phyloP scores from a whole-genome alignment of 495 filamentous ascomycete species.

The Antarctomyces pellizariae region DNA sequence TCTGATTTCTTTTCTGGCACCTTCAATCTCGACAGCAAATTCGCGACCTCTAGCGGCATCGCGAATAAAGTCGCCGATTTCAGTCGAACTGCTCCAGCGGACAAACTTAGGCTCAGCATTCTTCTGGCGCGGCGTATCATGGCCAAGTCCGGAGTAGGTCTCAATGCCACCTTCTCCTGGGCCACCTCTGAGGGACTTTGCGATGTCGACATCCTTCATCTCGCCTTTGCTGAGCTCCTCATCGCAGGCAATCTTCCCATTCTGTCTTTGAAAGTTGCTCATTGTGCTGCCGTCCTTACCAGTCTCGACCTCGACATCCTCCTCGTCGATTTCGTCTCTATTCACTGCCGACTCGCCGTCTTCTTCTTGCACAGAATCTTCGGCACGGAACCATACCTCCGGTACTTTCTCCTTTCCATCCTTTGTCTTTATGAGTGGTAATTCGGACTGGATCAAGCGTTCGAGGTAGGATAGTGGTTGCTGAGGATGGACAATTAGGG shows the following conservation, averaged over 20 bases:
- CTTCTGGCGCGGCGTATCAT: conserved; percentile 15
- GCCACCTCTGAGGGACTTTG: conserved; percentile 11
- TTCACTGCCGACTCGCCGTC: conserved; percentile 12
- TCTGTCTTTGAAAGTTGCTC: too few species aligned
- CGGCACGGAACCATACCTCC: conserved; percentile 54
- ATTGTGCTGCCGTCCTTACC: conserved; percentile 8
- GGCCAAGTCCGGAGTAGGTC: conserved; percentile 34
- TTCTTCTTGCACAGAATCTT: conserved; percentile 42
- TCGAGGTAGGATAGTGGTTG: conserved; percentile 87
- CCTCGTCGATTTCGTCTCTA: conserved; percentile 14
- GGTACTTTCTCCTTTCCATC: conserved; percentile 41
- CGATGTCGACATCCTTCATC: conserved; percentile 13
- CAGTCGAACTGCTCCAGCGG: conserved; percentile 75
- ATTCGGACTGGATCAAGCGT: conserved; percentile 69
- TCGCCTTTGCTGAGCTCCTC: conserved; percentile 23
- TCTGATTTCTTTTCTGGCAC: conserved; percentile 39
- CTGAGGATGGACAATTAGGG: conserved; percentile 74
- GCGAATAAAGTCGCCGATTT: conserved; percentile 87
- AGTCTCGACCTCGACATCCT: conserved; percentile 11
- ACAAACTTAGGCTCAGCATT: conserved; percentile 34
- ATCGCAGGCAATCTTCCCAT: conserved; percentile 26
- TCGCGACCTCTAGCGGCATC: conserved; percentile 66
- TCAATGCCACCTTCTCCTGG: conserved; percentile 30
- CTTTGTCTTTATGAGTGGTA: conserved; percentile 43
- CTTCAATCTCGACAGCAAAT: conserved; percentile 69